These are phyloP conservation scores for Metschnikowia hibisci DNA, from an alignment of 805 yeast genomes.

Conservation along the genomic window DNA sequence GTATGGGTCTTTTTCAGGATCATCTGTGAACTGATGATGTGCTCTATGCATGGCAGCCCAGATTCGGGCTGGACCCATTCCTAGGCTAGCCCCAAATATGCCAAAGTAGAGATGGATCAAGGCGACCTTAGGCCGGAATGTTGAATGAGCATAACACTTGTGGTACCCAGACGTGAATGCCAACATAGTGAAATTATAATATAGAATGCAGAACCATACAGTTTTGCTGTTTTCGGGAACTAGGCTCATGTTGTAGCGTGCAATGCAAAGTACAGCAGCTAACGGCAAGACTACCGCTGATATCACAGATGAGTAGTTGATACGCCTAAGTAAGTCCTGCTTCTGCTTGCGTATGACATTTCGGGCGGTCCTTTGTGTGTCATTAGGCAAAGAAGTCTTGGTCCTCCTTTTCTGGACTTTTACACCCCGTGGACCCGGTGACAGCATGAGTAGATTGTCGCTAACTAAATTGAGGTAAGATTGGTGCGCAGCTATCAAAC, in stretches of 20 bases:
- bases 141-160: constrained; percentile 39
- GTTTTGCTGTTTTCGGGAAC: constrained; percentile 29
- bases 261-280: constrained; percentile 25
- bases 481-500: not conserved
- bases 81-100: constrained; percentile 67
- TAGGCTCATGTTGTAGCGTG: constrained; percentile 18
- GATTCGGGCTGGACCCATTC: constrained; percentile 69
- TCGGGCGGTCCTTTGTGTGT: constrained; percentile 21
- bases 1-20: constrained; percentile 87
- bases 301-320: constrained; percentile 33
- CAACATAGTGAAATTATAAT: constrained; percentile 34
- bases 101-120: constrained; percentile 49
- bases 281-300: constrained; percentile 35
- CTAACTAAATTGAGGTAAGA: not conserved
- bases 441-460: constrained; percentile 3
- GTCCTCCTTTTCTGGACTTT: constrained; percentile 25
- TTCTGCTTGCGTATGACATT: constrained; percentile 34
- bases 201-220: constrained; percentile 27
- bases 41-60: constrained; percentile 86
- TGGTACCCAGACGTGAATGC: constrained; percentile 44
- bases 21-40: constrained; percentile 81
- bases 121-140: constrained; percentile 26
- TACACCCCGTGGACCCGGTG: constrained; percentile 11
- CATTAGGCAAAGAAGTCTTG: constrained; percentile 14
- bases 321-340: constrained; percentile 33